A percentile compares a stretch with the other conserved stretches of the same genome.
These are phyloP conservation scores for Phytophthora ohioensis DNA, from an alignment of 352 stramenopile species.

Conservation along the genomic window DNA sequence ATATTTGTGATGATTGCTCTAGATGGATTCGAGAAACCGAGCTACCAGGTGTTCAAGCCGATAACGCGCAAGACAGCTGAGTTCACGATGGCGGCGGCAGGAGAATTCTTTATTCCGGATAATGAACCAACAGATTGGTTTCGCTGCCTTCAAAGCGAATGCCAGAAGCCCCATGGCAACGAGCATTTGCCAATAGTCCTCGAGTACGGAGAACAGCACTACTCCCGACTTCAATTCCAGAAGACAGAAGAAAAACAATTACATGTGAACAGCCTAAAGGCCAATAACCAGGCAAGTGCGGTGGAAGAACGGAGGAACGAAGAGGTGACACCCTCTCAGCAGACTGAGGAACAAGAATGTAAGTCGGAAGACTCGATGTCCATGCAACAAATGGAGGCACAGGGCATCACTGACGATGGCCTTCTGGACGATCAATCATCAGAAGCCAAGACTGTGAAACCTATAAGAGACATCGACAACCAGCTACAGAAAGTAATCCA, in stretches of 20 bases:
- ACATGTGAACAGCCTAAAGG: background rate
- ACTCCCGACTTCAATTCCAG: background rate
- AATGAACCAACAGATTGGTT: background rate
- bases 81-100: background rate
- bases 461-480: background rate
- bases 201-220: background rate
- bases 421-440: background rate
- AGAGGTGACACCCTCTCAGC: no score
- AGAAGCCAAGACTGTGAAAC: background rate
- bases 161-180: background rate
- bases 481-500: background rate
- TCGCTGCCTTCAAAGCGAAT: background rate
- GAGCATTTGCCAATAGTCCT: background rate
- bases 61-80: background rate
- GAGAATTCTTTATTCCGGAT: background rate
- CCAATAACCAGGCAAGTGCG: no score
- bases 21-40: background rate
- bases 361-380: background rate
- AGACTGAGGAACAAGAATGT: background rate
- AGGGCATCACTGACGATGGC: no score
- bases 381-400: no score
- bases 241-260: background rate
- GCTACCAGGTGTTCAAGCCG: background rate
- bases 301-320: no score
- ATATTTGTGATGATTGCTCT: background rate